Percentiles rank a stretch among this genome's conserved stretches.
Evolutionary conservation across 768 basidiomycete species (phyloP).

Genomic region (Aureoboletus auriporus): DNA sequence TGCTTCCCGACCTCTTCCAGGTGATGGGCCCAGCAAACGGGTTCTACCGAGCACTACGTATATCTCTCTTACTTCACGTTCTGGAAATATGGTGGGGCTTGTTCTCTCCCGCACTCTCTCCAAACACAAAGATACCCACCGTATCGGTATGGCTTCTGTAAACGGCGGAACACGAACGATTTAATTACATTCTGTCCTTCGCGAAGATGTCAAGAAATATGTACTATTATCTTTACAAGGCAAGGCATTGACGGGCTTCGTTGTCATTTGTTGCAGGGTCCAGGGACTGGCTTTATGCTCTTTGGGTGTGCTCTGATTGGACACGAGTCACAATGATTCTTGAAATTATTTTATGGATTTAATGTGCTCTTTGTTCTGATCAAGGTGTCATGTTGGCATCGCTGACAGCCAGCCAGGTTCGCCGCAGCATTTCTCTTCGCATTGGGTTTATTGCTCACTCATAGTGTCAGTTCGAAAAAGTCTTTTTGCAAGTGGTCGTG

Average conservation of each 20-base stretch:
- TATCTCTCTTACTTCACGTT: too few species aligned
- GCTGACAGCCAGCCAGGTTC: conserved; percentile 50
- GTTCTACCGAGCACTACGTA: too few species aligned
- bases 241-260: conserved; percentile 39
- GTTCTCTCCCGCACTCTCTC: not conserved
- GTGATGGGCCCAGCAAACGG: too few species aligned
- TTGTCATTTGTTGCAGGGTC: conserved; percentile 55
- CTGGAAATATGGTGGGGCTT: too few species aligned
- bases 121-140: not conserved
- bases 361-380: conserved; percentile 44
- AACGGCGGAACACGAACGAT: too few species aligned
- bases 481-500: conserved; percentile 52
- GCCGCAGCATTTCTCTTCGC: not conserved
- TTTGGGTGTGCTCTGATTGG: conserved; percentile 43
- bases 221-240: conserved; percentile 27
- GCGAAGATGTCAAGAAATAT: conserved; percentile 11
- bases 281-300: conserved; percentile 49
- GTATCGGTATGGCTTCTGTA: conserved; percentile 4
- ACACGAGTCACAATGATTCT: not conserved
- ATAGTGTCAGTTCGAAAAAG: conserved; percentile 49
- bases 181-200: not conserved
- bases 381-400: conserved; percentile 72
- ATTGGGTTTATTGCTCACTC: conserved; percentile 1
- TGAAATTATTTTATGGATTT: too few species aligned
- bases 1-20: too few species aligned